Evolutionary conservation across 176 grass and related monocot species (phyloP).

Genomic region (Triticum monococcum): DNA sequence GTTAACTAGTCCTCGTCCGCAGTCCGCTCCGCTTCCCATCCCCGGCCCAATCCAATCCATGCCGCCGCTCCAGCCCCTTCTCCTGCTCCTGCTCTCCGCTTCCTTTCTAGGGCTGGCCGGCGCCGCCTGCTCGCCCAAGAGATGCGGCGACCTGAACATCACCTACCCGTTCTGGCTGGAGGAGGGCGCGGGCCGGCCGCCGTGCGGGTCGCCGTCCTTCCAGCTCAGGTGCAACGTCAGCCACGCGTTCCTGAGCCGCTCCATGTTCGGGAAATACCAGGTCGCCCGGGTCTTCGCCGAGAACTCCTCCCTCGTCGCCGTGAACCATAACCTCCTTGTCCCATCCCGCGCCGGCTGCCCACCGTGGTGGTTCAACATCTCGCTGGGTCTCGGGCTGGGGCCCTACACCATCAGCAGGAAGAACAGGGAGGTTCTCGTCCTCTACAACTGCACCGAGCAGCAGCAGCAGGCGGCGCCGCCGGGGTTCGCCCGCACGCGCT

Average conservation of each 20-base stretch:
- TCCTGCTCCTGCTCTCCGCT: not conserved
- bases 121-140: not conserved
- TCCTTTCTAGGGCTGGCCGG: not conserved
- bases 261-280: fast-evolving
- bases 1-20: not conserved
- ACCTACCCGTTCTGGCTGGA: slow-evolving; percentile 45
- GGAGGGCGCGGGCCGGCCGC: not conserved
- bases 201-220: slow-evolving; percentile 26
- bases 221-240: slow-evolving; percentile 20
- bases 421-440: slow-evolving; percentile 18
- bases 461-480: fast-evolving
- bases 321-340: slow-evolving; percentile 26
- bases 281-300: not conserved
- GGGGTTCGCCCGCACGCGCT: not conserved
- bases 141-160: not conserved
- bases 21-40: not conserved
- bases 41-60: not conserved
- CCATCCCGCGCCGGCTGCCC: slow-evolving; percentile 24
- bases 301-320: not conserved
- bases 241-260: not conserved
- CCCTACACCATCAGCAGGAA: not conserved
- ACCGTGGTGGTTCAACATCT: not conserved
- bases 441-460: not conserved
- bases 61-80: not conserved
- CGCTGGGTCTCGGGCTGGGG: fast-evolving